Conservation (phyloP, 768 basidiomycete species). For the Boletus sp. region DNA sequence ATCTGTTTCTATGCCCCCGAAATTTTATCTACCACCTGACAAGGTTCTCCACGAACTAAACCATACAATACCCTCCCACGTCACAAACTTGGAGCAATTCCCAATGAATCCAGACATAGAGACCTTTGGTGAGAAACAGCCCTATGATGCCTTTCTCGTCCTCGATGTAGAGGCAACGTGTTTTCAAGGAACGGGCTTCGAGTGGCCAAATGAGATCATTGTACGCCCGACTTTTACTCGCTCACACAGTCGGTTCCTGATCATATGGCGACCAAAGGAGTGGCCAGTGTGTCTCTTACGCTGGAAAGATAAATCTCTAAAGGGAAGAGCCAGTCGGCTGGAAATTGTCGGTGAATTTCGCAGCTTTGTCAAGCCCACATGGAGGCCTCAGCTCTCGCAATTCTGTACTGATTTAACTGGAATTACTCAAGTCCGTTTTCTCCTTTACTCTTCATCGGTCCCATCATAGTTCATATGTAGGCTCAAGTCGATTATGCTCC, state of each 20-base stretch:
- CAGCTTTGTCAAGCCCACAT: slow-evolving; percentile 84
- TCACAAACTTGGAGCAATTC: not conserved
- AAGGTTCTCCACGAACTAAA: slow-evolving; percentile 6
- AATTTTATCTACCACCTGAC: slow-evolving; percentile 9
- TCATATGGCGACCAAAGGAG: slow-evolving; percentile 52
- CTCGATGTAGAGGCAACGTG: slow-evolving; percentile 92
- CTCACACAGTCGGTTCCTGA: slow-evolving; percentile 7
- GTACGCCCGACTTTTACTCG: slow-evolving; percentile 44
- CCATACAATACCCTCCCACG: not conserved
- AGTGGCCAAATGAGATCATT: slow-evolving; percentile 95
- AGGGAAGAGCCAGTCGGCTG: slow-evolving; percentile 53
- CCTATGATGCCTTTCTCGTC: slow-evolving; percentile 80
- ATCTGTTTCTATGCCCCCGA: slow-evolving; percentile 17
- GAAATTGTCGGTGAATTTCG: slow-evolving; percentile 81
- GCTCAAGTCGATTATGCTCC: slow-evolving; percentile 79
- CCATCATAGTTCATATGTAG: slow-evolving; percentile 40
- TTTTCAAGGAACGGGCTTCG: slow-evolving; percentile 57
- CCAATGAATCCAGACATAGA: slow-evolving; percentile 9
- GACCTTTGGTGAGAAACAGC: slow-evolving; percentile 35
- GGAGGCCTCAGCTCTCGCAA: slow-evolving; percentile 73
- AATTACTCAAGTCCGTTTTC: slow-evolving; percentile 77
- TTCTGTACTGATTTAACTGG: slow-evolving; percentile 91
- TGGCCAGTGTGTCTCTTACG: slow-evolving; percentile 88
- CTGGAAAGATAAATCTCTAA: slow-evolving; percentile 66
- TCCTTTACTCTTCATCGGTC: slow-evolving; percentile 1